Conservation (phyloP, 2,329 filamentous ascomycete genomes). For the Furcasterigmium sp. region DNA sequence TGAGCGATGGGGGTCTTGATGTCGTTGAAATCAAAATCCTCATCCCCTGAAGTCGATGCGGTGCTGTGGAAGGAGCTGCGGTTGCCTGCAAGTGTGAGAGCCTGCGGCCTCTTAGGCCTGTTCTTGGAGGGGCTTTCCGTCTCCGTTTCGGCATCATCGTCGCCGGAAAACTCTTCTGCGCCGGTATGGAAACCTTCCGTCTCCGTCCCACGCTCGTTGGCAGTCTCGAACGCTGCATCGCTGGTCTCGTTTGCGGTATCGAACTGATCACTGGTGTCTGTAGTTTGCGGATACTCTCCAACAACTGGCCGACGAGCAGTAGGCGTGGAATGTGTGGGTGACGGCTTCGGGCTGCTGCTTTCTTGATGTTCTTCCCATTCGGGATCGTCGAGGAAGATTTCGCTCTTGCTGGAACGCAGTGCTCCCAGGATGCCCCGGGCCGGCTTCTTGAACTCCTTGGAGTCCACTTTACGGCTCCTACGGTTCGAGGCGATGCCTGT, state of each 20-base stretch:
- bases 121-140: conserved; percentile 61
- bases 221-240: conserved; percentile 60
- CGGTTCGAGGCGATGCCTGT: conserved; percentile 42
- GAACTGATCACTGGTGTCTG: conserved; percentile 62
- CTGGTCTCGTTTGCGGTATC: conserved; percentile 77
- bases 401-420: conserved; percentile 67
- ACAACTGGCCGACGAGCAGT: conserved; percentile 17
- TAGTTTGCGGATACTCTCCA: conserved; percentile 14
- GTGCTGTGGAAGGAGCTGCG: conserved; percentile 77
- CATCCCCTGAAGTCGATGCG: conserved; percentile 77
- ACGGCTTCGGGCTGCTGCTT: conserved; percentile 50
- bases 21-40: conserved; percentile 50
- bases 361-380: conserved; percentile 79
- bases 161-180: conserved; percentile 71
- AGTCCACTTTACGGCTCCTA: conserved; percentile 58
- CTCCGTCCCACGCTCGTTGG: conserved; percentile 77
- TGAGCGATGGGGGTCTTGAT: conserved; percentile 59
- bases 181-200: conserved; percentile 95
- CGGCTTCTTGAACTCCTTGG: conserved; percentile 74
- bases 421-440: conserved; percentile 64
- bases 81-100: conserved; percentile 38
- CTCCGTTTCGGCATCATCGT: conserved; percentile 75
- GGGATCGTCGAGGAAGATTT: conserved; percentile 73
- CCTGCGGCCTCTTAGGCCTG: conserved; percentile 35
- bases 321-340: conserved; percentile 23